phyloP scores from a whole-genome alignment of 495 filamentous ascomycete species.

The Penicillium desertorum region DNA sequence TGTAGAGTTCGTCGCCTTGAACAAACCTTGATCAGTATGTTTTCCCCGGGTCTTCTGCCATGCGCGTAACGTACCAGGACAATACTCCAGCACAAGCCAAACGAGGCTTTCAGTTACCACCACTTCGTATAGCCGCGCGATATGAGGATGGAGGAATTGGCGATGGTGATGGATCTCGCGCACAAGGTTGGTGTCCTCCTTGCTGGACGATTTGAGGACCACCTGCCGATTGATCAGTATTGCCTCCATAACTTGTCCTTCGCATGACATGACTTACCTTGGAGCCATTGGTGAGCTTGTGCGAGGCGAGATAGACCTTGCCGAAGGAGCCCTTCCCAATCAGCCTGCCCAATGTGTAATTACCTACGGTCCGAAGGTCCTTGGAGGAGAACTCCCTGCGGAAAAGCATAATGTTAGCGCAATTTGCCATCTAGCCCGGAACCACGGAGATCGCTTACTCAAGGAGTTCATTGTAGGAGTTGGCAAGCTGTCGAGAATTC shows the following conservation, averaged over 20 bases:
- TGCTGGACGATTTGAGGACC: constrained; percentile 95
- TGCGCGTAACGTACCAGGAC: constrained; percentile 66
- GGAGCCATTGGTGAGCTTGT: constrained; percentile 97
- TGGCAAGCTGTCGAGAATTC: constrained; percentile 68
- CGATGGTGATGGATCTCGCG: constrained; percentile 98
- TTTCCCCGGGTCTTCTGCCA: background rate
- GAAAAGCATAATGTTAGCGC: constrained; percentile 19
- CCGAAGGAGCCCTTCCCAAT: constrained; percentile 98
- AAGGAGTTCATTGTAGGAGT: constrained; percentile 92
- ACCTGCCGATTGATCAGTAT: constrained; percentile 55
- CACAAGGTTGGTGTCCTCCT: constrained; percentile 91
- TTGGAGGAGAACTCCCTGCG: constrained; percentile 89
- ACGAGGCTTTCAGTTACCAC: constrained; percentile 93
- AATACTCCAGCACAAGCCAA: constrained; percentile 96
- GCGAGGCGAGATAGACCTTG: constrained; percentile 93
- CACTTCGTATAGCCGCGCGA: constrained; percentile 94
- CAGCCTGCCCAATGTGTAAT: constrained; percentile 85
- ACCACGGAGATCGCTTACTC: constrained; percentile 58
- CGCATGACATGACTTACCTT: constrained; percentile 64
- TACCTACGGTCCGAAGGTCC: constrained; percentile 87
- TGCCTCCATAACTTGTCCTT: background rate
- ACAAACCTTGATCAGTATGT: constrained; percentile 5
- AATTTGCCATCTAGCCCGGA: background rate
- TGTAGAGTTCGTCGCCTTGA: constrained; percentile 95
- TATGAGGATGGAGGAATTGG: constrained; percentile 97